Evolutionary conservation across 805 yeast species (phyloP), one percentile per base, ranked within the genome.

Genomic region (Millerago galiae): DNA sequence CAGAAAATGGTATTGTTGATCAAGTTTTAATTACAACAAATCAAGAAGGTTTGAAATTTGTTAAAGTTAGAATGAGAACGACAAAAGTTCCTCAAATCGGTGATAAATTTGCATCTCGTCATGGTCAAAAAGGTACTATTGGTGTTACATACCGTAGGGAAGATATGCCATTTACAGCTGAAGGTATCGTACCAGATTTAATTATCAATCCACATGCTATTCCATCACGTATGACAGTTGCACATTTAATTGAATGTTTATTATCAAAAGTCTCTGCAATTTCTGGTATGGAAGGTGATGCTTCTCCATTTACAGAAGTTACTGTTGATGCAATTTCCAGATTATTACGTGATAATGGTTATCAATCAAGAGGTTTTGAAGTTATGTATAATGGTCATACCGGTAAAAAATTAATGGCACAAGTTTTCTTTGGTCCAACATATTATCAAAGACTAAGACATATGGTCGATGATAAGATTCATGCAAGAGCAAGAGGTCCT

Each of bases 211-310:
- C 99, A 2, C 99, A 93, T 68, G 99, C 98, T 61, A 93, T 93
- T 77, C 99, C 99, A 54, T 93, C 99, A 45, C 97, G 99, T 77
- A 93, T 93, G 99, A 93, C 99, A 33, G 99, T 93, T 47, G 99
- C 99, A 38, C 98, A 93, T 74, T 83, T 93, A 73, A 91, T 93
- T 67, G 99, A 93, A 73, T 93, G 99, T 83, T 72, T 93, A 64
- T 72, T 93, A 56, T 84, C 95, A 39, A 93, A 93, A 68, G 98
- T 93, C 34, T 90, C 97, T 4, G 81, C 98, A 2, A 72, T 93
- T 55, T 82, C 95, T 37, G 99, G 98, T 59, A 76, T 86, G 58
- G 99, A 93, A 67, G 99, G 99, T 75, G 99, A 93, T 67, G 99
- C 99, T 7, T 89, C 98, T 7, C 99, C 99, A 38, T 93, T 93